Base-by-base conservation (phyloP, 202 grass and related monocot species). In the Tripidium arundinaceum region DNA sequence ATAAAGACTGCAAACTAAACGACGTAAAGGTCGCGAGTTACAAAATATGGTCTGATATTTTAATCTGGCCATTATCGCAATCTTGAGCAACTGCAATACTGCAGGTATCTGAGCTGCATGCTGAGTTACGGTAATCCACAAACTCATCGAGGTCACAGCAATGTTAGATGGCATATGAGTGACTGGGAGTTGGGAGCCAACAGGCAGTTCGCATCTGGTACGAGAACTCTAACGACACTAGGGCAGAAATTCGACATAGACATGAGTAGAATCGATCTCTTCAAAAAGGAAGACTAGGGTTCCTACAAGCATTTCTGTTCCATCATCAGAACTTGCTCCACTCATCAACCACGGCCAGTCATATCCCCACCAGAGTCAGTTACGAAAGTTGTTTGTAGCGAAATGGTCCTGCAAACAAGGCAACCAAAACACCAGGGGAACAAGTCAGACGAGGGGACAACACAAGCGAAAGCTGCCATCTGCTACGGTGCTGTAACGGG, bases 351-450 rank as follows among this genome's bases (percentile, higher is more conserved):
- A 66, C 79, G 72, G 40, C n/a, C 12, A 37, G 68, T 12, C 79
- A 81, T 59, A 68, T 26, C 67, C 31, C 21, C 10, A n/a, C 82
- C 27, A 33, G 33, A 19, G 57, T 54, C 67, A 84, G 67, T 57
- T 55, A 26, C 25, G 14, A 27, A 36, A 66, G 72, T 47, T 22
- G 82, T 37, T 47, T 47, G 65, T 38, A 47, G 43, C 8, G 4
- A 39, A 73, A 72, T 16, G 25, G 70, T 79, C 34, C 83, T 79
- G 75, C 43, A 79, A 79, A 72, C 26, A 82, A 15, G 41, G 15
- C 58, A 82, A 72, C 42, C 26, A 22, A 71, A 81, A 71, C 66
- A 73, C 9, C 38, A 31, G 19, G 18, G 60, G 19, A 65, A 25
- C 6, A 33, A 63, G 58, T 73, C 54, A 73, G 63, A 54, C 26